Conservation (phyloP, 345 rosid species). For the Lepidium didymum region DNA sequence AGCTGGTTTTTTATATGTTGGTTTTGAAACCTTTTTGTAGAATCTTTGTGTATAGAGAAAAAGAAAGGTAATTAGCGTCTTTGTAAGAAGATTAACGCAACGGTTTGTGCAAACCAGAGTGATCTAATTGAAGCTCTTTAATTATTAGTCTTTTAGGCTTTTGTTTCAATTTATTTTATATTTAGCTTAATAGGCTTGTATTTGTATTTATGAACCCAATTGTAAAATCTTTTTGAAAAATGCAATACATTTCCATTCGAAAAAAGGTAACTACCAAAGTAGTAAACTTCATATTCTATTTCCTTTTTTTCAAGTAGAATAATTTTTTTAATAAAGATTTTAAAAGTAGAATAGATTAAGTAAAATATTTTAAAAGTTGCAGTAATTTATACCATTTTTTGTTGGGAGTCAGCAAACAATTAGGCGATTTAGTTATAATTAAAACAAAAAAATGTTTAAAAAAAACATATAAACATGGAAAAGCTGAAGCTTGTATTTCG, state of each 20-base stretch:
- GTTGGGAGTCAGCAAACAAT: background rate
- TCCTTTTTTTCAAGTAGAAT: too few species aligned
- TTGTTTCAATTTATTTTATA: too few species aligned
- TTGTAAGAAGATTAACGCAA: background rate
- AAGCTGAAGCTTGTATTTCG: conserved; percentile 13
- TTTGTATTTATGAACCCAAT: too few species aligned
- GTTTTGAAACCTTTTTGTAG: conserved; percentile 11
- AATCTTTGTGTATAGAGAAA: conserved; percentile 4
- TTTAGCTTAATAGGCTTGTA: too few species aligned
- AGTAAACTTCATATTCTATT: too few species aligned
- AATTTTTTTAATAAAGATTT: too few species aligned
- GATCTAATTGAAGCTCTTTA: too few species aligned
- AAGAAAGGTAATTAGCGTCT: background rate
- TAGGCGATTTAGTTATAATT: background rate
- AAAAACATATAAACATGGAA: background rate
- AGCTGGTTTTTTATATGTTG: conserved; percentile 9
- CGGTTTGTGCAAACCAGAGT: background rate
- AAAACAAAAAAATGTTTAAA: background rate
- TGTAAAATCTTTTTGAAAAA: too few species aligned
- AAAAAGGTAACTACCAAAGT: too few species aligned
- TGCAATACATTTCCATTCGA: too few species aligned
- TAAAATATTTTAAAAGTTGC: background rate
- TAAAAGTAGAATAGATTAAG: background rate
- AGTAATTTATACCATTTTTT: background rate
- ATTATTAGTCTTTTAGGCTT: too few species aligned